Conservation (phyloP, 225 moss, liverwort and hornwort species). For the Lunularia cruciata region DNA sequence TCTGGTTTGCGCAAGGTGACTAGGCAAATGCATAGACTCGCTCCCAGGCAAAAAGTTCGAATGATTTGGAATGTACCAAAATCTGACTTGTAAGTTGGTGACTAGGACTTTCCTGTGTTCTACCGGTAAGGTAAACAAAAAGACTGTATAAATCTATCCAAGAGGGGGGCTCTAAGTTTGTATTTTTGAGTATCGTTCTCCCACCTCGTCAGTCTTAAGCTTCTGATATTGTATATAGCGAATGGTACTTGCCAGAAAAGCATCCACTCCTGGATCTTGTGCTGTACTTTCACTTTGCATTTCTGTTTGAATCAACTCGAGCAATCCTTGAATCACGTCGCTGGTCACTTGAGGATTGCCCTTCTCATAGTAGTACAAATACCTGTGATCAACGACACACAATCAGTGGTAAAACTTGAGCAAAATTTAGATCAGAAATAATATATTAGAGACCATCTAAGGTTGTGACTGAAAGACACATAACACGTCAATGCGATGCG, state of each 20-base stretch:
- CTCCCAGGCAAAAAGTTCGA: conserved; percentile 20
- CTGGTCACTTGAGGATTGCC: conserved; percentile 87
- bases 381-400: conserved; percentile 50
- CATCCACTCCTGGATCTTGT: conserved; percentile 68
- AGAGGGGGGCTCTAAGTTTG: conserved; percentile 24
- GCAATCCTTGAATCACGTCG: conserved; percentile 79
- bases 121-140: not conserved
- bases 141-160: conserved; percentile 4
- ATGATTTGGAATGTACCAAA: conserved; percentile 9
- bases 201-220: conserved; percentile 68
- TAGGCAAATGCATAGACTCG: not conserved
- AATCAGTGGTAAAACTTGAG: not conserved
- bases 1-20: conserved; percentile 1
- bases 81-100: conserved; percentile 11
- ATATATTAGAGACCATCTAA: too few relatives aligned
- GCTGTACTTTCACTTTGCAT: conserved; percentile 69
- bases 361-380: conserved; percentile 91
- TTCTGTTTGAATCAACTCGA: conserved; percentile 82
- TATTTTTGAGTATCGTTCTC: conserved; percentile 72
- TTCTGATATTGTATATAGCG: conserved; percentile 88
- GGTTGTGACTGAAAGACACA: not conserved
- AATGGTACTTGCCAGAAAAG: conserved; percentile 74
- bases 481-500: not conserved
- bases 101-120: conserved; percentile 8
- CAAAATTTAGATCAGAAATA: too few relatives aligned